Evolutionary conservation across 2,329 filamentous ascomycete genomes (phyloP).

Genomic region (Boeremia lycopersici): DNA sequence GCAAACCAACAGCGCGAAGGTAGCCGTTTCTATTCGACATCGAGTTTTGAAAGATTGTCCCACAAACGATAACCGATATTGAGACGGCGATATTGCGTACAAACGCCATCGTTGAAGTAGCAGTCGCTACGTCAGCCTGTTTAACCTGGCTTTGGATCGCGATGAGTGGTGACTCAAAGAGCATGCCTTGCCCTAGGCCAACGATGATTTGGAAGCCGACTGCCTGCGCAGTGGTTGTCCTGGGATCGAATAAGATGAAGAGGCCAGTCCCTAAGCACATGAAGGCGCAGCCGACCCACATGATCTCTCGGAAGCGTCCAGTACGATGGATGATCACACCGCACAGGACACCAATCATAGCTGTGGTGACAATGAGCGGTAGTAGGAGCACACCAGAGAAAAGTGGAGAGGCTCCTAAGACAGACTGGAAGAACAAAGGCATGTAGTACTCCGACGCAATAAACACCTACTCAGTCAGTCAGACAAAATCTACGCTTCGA

Average conservation of each 20-base stretch:
- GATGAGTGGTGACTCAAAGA: slow-evolving; percentile 62
- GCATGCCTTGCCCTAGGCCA: slow-evolving; percentile 58
- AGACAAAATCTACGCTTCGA: not conserved
- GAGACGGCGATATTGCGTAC: slow-evolving; percentile 53
- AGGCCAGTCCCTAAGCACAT: slow-evolving; percentile 45
- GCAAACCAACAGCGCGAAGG: slow-evolving; percentile 57
- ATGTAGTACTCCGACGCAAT: slow-evolving; percentile 71
- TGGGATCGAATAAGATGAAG: slow-evolving; percentile 40
- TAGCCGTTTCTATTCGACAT: slow-evolving; percentile 62
- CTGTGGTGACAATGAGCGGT: slow-evolving; percentile 59
- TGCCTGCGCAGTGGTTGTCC: slow-evolving; percentile 41
- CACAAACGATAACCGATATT: slow-evolving; percentile 57
- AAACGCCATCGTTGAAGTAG: slow-evolving; percentile 60
- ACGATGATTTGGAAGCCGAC: slow-evolving; percentile 58
- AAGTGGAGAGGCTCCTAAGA: slow-evolving; percentile 65
- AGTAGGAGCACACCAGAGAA: slow-evolving; percentile 67
- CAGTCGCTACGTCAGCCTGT: slow-evolving; percentile 58
- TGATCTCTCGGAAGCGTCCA: slow-evolving; percentile 50
- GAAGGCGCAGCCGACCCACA: slow-evolving; percentile 43
- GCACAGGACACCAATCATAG: slow-evolving; percentile 52
- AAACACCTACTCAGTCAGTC: slow-evolving; percentile 29
- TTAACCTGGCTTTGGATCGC: slow-evolving; percentile 61
- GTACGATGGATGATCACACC: slow-evolving; percentile 57
- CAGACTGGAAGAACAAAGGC: slow-evolving; percentile 75
- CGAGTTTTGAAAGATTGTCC: slow-evolving; percentile 60